Evolutionary conservation across 306 rosid genomes (phyloP), one percentile per base, ranked within the genome.

Genomic region (Fragaria iinumae): DNA sequence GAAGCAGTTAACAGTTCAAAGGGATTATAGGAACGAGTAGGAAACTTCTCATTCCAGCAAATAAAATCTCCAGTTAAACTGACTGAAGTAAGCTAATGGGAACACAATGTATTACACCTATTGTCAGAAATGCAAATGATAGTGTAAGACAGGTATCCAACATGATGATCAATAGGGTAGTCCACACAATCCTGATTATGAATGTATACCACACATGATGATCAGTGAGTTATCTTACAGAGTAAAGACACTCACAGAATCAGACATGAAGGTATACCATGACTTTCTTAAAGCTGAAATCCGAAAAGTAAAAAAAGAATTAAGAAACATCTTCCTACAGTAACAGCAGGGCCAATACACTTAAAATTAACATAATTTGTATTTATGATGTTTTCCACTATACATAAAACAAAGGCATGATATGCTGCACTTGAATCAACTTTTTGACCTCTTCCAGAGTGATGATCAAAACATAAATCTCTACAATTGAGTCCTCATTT

Each of bases 351-450:
- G 74, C 20, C n/a, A 70, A 63, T 64, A 44, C 79, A 59, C 67
- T 65, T 63, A 55, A 79, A 71, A 21, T 45, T 44, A 73, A 79
- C 53, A 86, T 53, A 81, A 73, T 73, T 38, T 29, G 82, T 43
- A 84, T 71, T 78, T 13, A 83, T 82, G 84, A 76, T 79, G 81
- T 73, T 79, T 75, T 76, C 85, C 80, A 85, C 81, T 77, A 69
- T 53, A 79, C 39, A 77, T 71, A 87, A 82, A 81, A 69, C 83
- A 80, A 72, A 52, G 43, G 78, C 77, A 55, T 77, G 73, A 49
- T 82, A 41, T 72, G 56, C 34, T 60, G 47, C 74, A 70, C 59
- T 41, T 68, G 49, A 52, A 63, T 50, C 71, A 49, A 72, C 72
- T 75, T 77, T 76, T 66, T 49, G 63, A 55, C 73, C 29, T 57